Conservation (phyloP, 345 rosid genomes). For the Rhodamnia rubescens region DNA sequence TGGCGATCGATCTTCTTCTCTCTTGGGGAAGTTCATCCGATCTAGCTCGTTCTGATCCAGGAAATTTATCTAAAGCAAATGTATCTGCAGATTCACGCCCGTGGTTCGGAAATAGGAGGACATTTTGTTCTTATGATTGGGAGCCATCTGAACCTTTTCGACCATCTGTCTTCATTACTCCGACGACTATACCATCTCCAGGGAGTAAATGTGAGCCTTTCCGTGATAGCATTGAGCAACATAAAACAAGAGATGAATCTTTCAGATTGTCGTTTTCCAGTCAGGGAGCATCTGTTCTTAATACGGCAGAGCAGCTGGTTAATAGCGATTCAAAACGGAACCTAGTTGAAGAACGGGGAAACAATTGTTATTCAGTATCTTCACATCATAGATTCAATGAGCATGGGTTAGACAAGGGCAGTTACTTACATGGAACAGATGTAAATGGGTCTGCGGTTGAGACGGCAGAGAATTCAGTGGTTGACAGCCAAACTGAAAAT, state of each 20-base stretch:
- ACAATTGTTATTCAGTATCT: constrained; percentile 36
- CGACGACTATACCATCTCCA: constrained; percentile 32
- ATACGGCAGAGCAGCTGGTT: constrained; percentile 19
- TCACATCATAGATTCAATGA: constrained; percentile 23
- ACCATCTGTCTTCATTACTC: constrained; percentile 49
- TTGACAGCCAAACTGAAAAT: constrained; percentile 25
- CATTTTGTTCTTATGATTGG: constrained; percentile 59
- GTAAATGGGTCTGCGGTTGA: constrained; percentile 17
- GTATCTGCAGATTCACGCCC: constrained; percentile 3
- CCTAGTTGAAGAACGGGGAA: constrained; percentile 19
- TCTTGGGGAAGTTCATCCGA: constrained; percentile 20
- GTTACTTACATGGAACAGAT: constrained; percentile 20
- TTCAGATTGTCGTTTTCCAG: constrained; percentile 19
- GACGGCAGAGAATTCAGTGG: constrained; percentile 35
- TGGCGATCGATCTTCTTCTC: constrained; percentile 23
- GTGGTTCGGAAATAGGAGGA: constrained; percentile 19
- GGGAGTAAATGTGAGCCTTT: constrained; percentile 54
- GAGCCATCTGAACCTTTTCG: constrained; percentile 80
- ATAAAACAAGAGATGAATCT: constrained; percentile 19
- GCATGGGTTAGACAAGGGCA: constrained; percentile 17
- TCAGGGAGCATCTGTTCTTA: constrained; percentile 16
- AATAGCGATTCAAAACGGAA: constrained; percentile 18
- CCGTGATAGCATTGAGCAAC: constrained; percentile 40
- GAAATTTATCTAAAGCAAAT: constrained; percentile 8
- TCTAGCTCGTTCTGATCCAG: constrained; percentile 27